A percentile compares a stretch with the other conserved stretches of the same genome.
Conservation (phyloP, 2,329 filamentous ascomycete species). For the Fusarium piperis region DNA sequence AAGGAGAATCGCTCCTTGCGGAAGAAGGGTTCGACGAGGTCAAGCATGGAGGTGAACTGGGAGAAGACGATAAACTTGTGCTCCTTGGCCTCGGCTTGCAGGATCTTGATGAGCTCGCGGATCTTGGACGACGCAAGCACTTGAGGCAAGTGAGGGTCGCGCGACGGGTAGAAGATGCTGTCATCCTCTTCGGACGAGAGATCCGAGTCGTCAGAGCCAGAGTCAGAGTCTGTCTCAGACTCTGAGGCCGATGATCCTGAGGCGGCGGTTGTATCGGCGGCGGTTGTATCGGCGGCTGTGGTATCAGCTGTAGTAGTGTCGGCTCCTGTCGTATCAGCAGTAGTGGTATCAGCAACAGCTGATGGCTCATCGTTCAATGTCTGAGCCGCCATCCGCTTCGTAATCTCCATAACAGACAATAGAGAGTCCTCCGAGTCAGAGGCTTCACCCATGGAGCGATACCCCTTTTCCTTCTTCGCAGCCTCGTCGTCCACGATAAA, state of each 20-base stretch:
- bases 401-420: constrained; percentile 49
- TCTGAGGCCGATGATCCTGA: constrained; percentile 24
- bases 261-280: constrained; percentile 22
- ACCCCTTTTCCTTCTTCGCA: constrained; percentile 46
- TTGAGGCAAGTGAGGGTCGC: constrained; percentile 44
- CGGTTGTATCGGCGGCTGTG: constrained; percentile 19
- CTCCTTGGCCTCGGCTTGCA: constrained; percentile 78
- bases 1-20: constrained; percentile 77
- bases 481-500: constrained; percentile 65
- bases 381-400: constrained; percentile 50
- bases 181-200: constrained; percentile 51
- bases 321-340: constrained; percentile 18
- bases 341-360: constrained; percentile 19
- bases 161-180: constrained; percentile 39
- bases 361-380: constrained; percentile 45
- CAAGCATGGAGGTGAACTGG: constrained; percentile 97
- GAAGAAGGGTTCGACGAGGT: constrained; percentile 94
- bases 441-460: constrained; percentile 37
- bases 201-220: constrained; percentile 34
- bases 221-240: constrained; percentile 38
- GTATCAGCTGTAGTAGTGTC: constrained; percentile 27
- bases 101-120: constrained; percentile 81
- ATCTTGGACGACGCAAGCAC: constrained; percentile 89
- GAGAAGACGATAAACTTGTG: constrained; percentile 99
- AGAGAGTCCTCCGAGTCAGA: constrained; percentile 48